Conservation (phyloP, 768 basidiomycete species). For the Hericium rajendrae region DNA sequence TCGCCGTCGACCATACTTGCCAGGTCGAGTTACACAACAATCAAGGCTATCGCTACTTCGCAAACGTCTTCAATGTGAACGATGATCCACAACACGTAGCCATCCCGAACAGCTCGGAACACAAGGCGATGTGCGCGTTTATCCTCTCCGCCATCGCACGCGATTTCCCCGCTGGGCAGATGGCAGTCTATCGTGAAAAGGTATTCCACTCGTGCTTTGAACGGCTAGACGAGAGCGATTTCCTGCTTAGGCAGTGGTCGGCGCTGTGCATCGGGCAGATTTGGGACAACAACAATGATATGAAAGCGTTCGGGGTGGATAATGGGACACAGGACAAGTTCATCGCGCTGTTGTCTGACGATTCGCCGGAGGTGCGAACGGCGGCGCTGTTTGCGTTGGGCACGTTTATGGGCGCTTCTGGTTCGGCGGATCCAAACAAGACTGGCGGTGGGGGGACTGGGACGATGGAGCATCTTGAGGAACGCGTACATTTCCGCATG, state of each 20-base stretch:
- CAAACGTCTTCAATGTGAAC: slow-evolving; percentile 58
- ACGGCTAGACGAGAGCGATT: slow-evolving; percentile 82
- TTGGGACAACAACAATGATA: slow-evolving; percentile 90
- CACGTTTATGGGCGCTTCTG: slow-evolving; percentile 87
- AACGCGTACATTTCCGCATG: slow-evolving; percentile 74
- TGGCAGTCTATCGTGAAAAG: slow-evolving; percentile 68
- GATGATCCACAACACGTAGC: slow-evolving; percentile 45
- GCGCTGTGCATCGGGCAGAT: slow-evolving; percentile 89
- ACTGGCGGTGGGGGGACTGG: slow-evolving; percentile 82
- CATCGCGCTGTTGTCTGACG: slow-evolving; percentile 69
- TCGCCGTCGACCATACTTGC: slow-evolving; percentile 91
- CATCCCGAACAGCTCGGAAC: slow-evolving; percentile 91
- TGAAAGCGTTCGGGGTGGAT: slow-evolving; percentile 76
- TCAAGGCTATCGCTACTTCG: slow-evolving; percentile 80
- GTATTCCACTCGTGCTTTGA: slow-evolving; percentile 86
- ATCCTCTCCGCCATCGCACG: slow-evolving; percentile 84
- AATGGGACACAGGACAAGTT: slow-evolving; percentile 75
- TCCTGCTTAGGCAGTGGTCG: slow-evolving; percentile 89
- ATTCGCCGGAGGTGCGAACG: slow-evolving; percentile 86
- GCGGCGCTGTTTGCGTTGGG: slow-evolving; percentile 88
- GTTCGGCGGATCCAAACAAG: slow-evolving; percentile 54
- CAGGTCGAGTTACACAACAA: slow-evolving; percentile 84
- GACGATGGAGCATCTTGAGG: slow-evolving; percentile 64
- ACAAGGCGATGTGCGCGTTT: slow-evolving; percentile 98
- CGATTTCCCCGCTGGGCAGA: slow-evolving; percentile 83